Evolutionary conservation across 2,329 filamentous ascomycete genomes (phyloP), one percentile per base, ranked within the genome.

Genomic region (Aspergillus carbonarius): DNA sequence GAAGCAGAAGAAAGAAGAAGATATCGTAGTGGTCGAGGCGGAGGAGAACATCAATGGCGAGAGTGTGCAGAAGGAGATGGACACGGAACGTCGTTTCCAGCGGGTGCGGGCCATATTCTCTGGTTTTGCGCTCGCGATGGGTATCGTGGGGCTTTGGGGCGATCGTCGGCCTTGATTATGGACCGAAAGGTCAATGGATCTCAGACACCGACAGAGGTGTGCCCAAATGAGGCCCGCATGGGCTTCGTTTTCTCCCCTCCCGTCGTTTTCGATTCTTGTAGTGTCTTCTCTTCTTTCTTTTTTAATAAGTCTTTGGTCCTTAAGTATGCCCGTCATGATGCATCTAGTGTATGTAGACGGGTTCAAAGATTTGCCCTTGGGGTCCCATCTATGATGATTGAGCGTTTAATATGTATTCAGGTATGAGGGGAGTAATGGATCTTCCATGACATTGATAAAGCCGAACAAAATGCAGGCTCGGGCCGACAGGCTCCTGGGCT

Each of bases 91-190:
- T 35, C 71, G 70, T 23, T 62, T 78, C 47, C 76, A 79, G 61
- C 62, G 64, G 40, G 67, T 72, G 10, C 71, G 78, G 35, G 69
- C 72, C 27, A 74, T 72, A 60, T 67, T 79, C 34, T 72, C 75
- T 40, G 78, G 76, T 0, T 44, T 77, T 51, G 79, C 76, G 2
- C 74, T 80, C 57, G 73, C 74, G 2, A 78, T 81, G 73, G 76
- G 74, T 18, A 76, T 81, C 54, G 76, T 81, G 40, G 79, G 79
- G 7, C 73, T 81, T 27, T 81, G 79, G 79, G 79, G 79, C 1
- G 79, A 81, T 70, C 57, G 63, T 23, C 57, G 57, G 35, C 49
- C 54, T 39, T 59, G 50, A 56, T 32, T 7, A 32, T 20, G 17
- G 17, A 17, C 10, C 12, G 20, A 30, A 23, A 10, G 9, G 23